phyloP scores from a whole-genome alignment of 495 filamentous ascomycete species.

The Barbatosphaeria neglecta region DNA sequence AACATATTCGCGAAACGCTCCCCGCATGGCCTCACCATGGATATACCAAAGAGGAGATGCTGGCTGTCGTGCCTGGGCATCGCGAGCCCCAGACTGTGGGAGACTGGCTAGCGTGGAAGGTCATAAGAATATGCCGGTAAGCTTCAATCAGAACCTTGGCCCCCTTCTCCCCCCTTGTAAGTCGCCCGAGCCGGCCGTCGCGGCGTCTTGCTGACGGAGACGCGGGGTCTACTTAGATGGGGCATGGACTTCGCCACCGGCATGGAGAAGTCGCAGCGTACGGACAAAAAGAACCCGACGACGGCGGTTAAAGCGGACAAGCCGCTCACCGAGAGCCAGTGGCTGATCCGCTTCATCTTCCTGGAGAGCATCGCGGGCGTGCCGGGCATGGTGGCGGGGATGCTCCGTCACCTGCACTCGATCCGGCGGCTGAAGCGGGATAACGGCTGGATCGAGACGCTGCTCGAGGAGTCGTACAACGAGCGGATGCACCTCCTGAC shows the following conservation, averaged over 20 bases:
- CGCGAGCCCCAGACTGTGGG: slow-evolving; percentile 24
- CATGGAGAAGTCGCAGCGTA: slow-evolving; percentile 28
- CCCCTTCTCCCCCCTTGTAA: no score
- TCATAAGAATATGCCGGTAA: slow-evolving; percentile 21
- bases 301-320: slow-evolving; percentile 29
- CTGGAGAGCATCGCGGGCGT: slow-evolving; percentile 91
- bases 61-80: slow-evolving; percentile 25
- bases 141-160: no score
- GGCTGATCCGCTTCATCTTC: slow-evolving; percentile 75
- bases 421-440: slow-evolving; percentile 78
- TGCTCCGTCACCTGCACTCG: slow-evolving; percentile 77
- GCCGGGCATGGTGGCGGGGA: slow-evolving; percentile 93
- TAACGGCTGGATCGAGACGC: slow-evolving; percentile 96
- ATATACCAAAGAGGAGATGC: slow-evolving; percentile 39
- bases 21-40: slow-evolving; percentile 60
- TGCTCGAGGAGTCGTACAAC: slow-evolving; percentile 90
- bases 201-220: no score
- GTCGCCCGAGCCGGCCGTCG: no score
- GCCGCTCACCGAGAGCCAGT: slow-evolving; percentile 36
- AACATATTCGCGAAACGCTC: slow-evolving; percentile 35
- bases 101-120: slow-evolving; percentile 35
- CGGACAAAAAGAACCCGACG: slow-evolving; percentile 33
- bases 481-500: slow-evolving; percentile 94
- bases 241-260: slow-evolving; percentile 36
- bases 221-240: no score